Evolutionary conservation across 2,329 filamentous ascomycete genomes (phyloP).

Genomic region (Coniochaeta ligniaria): DNA sequence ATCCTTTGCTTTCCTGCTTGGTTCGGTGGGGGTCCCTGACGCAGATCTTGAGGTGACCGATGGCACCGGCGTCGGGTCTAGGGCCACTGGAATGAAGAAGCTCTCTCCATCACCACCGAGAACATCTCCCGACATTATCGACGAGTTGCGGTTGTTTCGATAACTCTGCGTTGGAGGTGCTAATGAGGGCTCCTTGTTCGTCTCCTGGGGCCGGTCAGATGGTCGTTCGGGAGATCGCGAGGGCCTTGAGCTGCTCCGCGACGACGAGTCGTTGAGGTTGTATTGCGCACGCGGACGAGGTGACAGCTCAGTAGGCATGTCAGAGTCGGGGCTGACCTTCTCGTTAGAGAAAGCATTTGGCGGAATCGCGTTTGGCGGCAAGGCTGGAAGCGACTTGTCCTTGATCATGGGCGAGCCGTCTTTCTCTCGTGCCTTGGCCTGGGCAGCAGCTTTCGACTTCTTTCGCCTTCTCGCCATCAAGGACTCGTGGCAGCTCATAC

Average conservation of each 20-base stretch:
- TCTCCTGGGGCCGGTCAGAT: slow-evolving; percentile 25
- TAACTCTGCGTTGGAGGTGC: slow-evolving; percentile 71
- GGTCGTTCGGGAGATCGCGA: slow-evolving; percentile 44
- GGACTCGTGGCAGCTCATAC: slow-evolving; percentile 97
- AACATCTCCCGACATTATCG: slow-evolving; percentile 43
- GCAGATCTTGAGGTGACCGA: slow-evolving; percentile 47
- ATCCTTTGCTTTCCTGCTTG: slow-evolving; percentile 37
- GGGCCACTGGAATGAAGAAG: slow-evolving; percentile 69
- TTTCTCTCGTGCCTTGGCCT: slow-evolving; percentile 56
- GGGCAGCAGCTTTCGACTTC: slow-evolving; percentile 64
- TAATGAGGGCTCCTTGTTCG: slow-evolving; percentile 48
- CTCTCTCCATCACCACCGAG: slow-evolving; percentile 51
- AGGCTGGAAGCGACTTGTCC: slow-evolving; percentile 87
- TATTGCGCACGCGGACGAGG: slow-evolving; percentile 50
- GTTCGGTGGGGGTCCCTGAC: slow-evolving; percentile 37
- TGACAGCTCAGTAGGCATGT: slow-evolving; percentile 63
- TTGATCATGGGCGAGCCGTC: slow-evolving; percentile 61
- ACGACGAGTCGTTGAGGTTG: slow-evolving; percentile 45
- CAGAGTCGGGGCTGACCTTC: slow-evolving; percentile 53
- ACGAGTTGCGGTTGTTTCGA: slow-evolving; percentile 68
- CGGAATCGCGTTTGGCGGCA: slow-evolving; percentile 68
- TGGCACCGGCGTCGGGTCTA: slow-evolving; percentile 60
- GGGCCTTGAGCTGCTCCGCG: slow-evolving; percentile 44
- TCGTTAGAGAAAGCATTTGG: slow-evolving; percentile 55
- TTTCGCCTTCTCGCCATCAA: slow-evolving; percentile 90